Evolutionary conservation across 2,329 filamentous ascomycete genomes (phyloP), one percentile per base, ranked within the genome.

Genomic region (Elsinoe australis): DNA sequence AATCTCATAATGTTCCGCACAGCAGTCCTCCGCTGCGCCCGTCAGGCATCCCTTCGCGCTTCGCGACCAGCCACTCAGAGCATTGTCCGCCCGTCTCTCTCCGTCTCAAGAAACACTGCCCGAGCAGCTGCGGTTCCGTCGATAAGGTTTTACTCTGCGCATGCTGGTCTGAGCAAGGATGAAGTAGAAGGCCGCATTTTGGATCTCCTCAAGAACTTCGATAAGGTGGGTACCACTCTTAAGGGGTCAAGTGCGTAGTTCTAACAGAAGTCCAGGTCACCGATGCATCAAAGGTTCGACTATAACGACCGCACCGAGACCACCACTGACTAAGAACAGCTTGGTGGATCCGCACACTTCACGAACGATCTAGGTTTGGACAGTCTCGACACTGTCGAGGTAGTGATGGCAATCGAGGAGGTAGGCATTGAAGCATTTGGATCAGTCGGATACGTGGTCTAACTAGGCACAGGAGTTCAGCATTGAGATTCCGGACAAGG

Each of bases 341-440:
- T 98, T 67, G 87, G 82, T 63, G 72, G 79, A 55, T 76, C 74
- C 47, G 83, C 90, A 51, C 89, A 96, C 79, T 98, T 98, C 73
- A 79, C 87, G 66, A 96, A 95, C 69, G 67, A 98, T 72, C 85
- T 98, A 55, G 92, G 89, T 57, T 76, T 98, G 62, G 92, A 98
- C 75, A 94, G 85, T 72, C 79, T 98, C 69, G 92, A 98, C 70
- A 95, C 92, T 55, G 92, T 98, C 55, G 92, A 98, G 78, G 92
- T 98, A 58, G 92, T 98, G 61, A 98, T 98, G 92, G 92, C 92
- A 58, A 96, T 98, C 71, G 92, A 98, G 79, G 92, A 98, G 82
- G 85, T 88, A 71, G 56, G 69, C 36, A 15, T 15, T 46, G 34
- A 34, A 54, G 46, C 21, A 47, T 51, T 55, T 39, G 59, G 56